Conservation (phyloP, 2,329 filamentous ascomycete species). For the Colletotrichum sp. region DNA sequence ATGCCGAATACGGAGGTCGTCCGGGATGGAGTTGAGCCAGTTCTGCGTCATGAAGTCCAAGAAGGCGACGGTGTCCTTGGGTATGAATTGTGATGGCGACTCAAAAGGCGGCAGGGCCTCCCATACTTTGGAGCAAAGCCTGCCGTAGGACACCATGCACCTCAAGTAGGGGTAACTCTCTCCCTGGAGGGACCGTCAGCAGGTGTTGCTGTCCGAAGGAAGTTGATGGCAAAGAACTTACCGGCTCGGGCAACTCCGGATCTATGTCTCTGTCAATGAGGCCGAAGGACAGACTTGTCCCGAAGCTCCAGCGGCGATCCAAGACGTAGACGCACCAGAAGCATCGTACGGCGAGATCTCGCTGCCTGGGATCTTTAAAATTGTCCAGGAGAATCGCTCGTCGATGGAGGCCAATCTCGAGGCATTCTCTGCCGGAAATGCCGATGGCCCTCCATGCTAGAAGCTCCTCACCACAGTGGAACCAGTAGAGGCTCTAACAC, state of each 20-base stretch:
- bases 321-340: slow-evolving; percentile 59
- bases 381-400: slow-evolving; percentile 46
- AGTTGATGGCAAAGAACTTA: slow-evolving; percentile 1
- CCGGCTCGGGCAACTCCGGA: slow-evolving; percentile 49
- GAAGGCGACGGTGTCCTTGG: slow-evolving; percentile 41
- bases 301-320: slow-evolving; percentile 57
- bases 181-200: slow-evolving; percentile 23
- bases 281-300: slow-evolving; percentile 53
- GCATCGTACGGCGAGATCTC: slow-evolving; percentile 38
- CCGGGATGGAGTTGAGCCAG: slow-evolving; percentile 51
- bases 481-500: slow-evolving; percentile 43
- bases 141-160: slow-evolving; percentile 53
- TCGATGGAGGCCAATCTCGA: slow-evolving; percentile 55
- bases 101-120: slow-evolving; percentile 44
- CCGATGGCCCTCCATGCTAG: slow-evolving; percentile 54
- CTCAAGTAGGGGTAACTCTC: slow-evolving; percentile 44
- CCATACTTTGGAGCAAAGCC: slow-evolving; percentile 52
- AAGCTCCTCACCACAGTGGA: slow-evolving; percentile 53
- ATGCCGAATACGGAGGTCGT: slow-evolving; percentile 40
- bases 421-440: slow-evolving; percentile 47
- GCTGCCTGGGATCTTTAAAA: slow-evolving; percentile 34
- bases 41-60: slow-evolving; percentile 47
- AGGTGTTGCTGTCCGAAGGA: no score
- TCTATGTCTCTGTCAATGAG: slow-evolving; percentile 56
- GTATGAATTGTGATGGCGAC: slow-evolving; percentile 33